Conservation (phyloP, 140 eudicot species). For the Eryngium alpinum region DNA sequence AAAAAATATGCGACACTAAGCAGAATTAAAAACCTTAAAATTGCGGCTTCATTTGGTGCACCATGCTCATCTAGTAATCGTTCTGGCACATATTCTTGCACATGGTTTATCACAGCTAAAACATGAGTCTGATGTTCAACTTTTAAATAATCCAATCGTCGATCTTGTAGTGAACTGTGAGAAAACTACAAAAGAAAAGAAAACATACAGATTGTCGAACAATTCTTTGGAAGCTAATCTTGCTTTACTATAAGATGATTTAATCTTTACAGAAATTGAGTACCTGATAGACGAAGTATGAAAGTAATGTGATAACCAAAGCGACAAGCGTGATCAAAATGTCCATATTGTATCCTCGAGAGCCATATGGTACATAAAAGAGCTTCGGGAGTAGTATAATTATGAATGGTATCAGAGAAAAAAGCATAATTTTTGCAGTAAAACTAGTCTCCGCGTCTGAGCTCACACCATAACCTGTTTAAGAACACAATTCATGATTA, state of each 20-base stretch:
- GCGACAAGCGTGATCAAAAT: constrained; percentile 34
- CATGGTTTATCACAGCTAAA: constrained; percentile 32
- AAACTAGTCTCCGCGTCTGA: constrained; percentile 50
- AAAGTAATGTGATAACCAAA: constrained; percentile 33
- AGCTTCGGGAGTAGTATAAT: constrained; percentile 41
- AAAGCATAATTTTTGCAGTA: constrained; percentile 53
- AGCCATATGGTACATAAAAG: constrained; percentile 20
- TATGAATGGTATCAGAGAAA: constrained; percentile 51
- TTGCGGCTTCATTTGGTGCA: constrained; percentile 46
- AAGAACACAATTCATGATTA: background rate
- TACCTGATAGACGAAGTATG: constrained; percentile 73
- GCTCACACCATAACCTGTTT: constrained; percentile 43
- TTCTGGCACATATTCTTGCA: constrained; percentile 41
- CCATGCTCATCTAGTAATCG: constrained; percentile 53
- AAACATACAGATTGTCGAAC: background rate
- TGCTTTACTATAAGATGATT: background rate
- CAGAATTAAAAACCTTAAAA: constrained; percentile 33
- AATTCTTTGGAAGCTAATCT: background rate
- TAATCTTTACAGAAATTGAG: background rate
- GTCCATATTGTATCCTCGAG: constrained; percentile 25
- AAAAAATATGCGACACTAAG: background rate
- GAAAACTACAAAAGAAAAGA: constrained; percentile 32
- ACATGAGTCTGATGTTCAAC: constrained; percentile 59
- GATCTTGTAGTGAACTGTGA: constrained; percentile 57
- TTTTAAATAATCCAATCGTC: constrained; percentile 52